A percentile compares a stretch with the other conserved stretches of the same genome.
Evolutionary conservation across 495 filamentous ascomycete species (phyloP).

Genomic region (Tricharina praecox): DNA sequence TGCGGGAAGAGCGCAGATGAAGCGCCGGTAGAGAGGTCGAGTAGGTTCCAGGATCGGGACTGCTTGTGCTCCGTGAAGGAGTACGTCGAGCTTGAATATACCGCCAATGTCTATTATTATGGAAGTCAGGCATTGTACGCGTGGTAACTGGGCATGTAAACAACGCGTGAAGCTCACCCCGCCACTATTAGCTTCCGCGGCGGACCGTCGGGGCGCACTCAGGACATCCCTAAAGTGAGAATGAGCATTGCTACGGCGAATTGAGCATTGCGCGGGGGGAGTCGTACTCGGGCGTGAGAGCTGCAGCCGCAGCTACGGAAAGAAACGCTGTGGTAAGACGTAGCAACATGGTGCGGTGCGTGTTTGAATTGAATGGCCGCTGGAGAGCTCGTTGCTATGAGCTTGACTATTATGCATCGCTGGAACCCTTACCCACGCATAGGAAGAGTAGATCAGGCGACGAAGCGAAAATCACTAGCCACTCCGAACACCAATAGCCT

Average conservation of each 20-base stretch:
- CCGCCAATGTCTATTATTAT: conserved; percentile 19
- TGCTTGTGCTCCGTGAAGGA: conserved; percentile 67
- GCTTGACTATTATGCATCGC: too few relatives aligned
- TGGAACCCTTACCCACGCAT: too few relatives aligned
- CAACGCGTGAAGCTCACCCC: too few relatives aligned
- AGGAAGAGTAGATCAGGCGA: too few relatives aligned
- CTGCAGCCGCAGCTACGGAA: not conserved
- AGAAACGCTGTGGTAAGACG: not conserved
- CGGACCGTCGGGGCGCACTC: conserved; percentile 62
- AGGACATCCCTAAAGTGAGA: conserved; percentile 37
- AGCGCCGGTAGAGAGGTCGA: conserved; percentile 53
- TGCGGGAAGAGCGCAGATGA: conserved; percentile 41
- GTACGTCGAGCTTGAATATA: conserved; percentile 43
- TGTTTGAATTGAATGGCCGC: too few relatives aligned
- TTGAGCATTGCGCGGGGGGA: not conserved
- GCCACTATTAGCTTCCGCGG: conserved; percentile 49
- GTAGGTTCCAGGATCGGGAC: conserved; percentile 52
- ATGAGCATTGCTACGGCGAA: too few relatives aligned
- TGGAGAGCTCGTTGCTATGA: too few relatives aligned
- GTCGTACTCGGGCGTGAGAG: conserved; percentile 17
- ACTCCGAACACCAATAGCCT: too few relatives aligned
- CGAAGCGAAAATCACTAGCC: too few relatives aligned
- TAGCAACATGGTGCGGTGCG: not conserved
- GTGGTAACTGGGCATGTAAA: too few relatives aligned
- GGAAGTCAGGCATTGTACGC: too few relatives aligned